Percentiles rank a stretch among this genome's conserved stretches.
phyloP scores from a whole-genome alignment of 495 filamentous ascomycete genomes.

The Ramalina peruviana region DNA sequence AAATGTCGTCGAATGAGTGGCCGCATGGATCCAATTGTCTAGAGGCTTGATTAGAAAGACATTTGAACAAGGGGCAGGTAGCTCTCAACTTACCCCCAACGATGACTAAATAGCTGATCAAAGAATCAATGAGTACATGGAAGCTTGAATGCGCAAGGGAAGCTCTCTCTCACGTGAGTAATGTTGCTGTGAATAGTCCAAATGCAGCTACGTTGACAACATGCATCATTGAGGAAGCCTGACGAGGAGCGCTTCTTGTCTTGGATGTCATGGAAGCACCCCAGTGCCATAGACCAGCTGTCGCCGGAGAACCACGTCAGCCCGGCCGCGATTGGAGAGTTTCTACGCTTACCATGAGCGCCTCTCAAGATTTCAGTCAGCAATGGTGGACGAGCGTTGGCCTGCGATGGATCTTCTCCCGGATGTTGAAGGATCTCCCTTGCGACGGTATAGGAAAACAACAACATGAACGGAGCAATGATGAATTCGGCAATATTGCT shows the following conservation, averaged over 20 bases:
- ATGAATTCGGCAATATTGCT: conserved; percentile 6
- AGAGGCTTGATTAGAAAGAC: too few relatives aligned
- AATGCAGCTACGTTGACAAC: conserved; percentile 3
- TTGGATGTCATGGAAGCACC: background rate
- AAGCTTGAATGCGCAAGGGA: too few relatives aligned
- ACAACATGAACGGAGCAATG: conserved; percentile 7
- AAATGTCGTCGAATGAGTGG: too few relatives aligned
- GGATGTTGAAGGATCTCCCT: background rate
- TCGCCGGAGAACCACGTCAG: too few relatives aligned
- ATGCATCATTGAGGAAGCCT: background rate
- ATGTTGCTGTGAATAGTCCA: background rate
- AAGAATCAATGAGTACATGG: too few relatives aligned
- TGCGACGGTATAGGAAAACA: conserved; percentile 7
- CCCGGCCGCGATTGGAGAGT: too few relatives aligned
- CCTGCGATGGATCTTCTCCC: background rate
- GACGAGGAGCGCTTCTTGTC: background rate
- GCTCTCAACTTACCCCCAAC: too few relatives aligned
- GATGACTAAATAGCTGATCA: too few relatives aligned
- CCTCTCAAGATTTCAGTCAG: conserved; percentile 5
- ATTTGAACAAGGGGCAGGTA: too few relatives aligned
- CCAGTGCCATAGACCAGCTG: conserved; percentile 6
- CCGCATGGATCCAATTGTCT: too few relatives aligned
- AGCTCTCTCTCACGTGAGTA: too few relatives aligned
- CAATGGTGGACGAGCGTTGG: background rate
- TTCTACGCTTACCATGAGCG: conserved; percentile 1